Evolutionary conservation across 2,329 filamentous ascomycete species (phyloP), one percentile per base, ranked within the genome.

Genomic region (Colletotrichum chlorophyti): DNA sequence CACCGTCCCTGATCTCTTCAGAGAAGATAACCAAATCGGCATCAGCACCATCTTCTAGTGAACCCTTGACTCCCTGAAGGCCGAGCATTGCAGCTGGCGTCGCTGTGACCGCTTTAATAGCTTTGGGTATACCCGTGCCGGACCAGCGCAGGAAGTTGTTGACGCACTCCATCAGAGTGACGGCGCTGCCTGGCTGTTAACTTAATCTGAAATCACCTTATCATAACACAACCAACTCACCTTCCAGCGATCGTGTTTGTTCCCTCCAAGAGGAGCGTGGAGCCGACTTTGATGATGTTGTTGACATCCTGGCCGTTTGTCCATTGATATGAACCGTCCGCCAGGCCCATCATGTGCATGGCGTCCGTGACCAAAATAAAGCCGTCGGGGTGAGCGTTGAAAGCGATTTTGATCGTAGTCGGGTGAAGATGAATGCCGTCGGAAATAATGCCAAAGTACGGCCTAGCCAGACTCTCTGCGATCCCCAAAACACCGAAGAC

Each of bases 401-500:
- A 96, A 2, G 93, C 93, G 60, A 97, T 94, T 72, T 93, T 93
- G 74, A 97, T 86, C 0, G 90, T 91, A 1, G 91, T 93, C 0
- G 92, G 91, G 66, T 97, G 93, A 27, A 97, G 79, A 70, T 97
- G 93, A 62, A 96, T 92, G 17, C 93, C 93, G 69, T 97, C 93
- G 4, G 91, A 86, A 60, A 97, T 97, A 68, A 97, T 85, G 58
- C 93, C 93, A 71, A 94, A 97, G 72, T 84, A 97, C 0, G 93
- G 93, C 48, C 88, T 81, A 11, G 75, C 71, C 52, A 77, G 68
- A 60, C 73, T 79, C 66, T 88, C 83, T 8, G 83, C 83, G 61
- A 84, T 83, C 59, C 93, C 92, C 12, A 97, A 78, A 0, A 96
- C 85, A 24, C 93, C 93, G 70, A 96, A 96, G 65, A 97, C 87